Evolutionary conservation across 2,329 filamentous ascomycete genomes (phyloP).

Genomic region (Stachybotrys chartarum): DNA sequence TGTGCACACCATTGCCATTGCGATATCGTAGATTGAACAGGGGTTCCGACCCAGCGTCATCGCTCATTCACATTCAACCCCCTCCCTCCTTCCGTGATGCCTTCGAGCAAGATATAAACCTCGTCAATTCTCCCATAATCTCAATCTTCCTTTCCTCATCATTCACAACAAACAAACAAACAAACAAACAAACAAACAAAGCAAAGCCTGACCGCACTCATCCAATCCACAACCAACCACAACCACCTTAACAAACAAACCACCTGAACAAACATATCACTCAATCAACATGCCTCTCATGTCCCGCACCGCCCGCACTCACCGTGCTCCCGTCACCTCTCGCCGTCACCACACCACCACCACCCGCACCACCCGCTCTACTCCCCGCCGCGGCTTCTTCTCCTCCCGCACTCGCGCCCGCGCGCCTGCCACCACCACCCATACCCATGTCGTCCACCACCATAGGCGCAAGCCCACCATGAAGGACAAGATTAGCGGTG

Average conservation of each 20-base stretch:
- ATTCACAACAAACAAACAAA: background rate
- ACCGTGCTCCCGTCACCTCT: conserved; percentile 14
- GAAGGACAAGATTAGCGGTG: conserved; percentile 72
- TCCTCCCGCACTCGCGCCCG: conserved; percentile 13
- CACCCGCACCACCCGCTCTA: conserved; percentile 8
- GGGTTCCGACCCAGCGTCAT: background rate
- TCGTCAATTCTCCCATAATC: background rate
- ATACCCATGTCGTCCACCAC: conserved; percentile 42
- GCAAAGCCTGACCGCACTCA: background rate
- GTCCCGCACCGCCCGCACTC: conserved; percentile 9
- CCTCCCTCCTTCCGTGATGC: background rate
- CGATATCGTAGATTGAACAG: background rate
- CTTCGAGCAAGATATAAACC: background rate
- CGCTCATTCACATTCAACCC: background rate
- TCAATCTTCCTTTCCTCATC: background rate
- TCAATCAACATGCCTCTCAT: conserved; percentile 24
- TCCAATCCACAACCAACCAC: conserved; percentile 2
- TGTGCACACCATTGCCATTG: background rate
- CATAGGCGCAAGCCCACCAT: conserved; percentile 62
- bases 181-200: conserved; percentile 1
- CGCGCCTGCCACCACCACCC: conserved; percentile 23
- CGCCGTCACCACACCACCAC: conserved; percentile 20
- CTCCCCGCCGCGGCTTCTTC: conserved; percentile 9
- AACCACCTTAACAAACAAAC: conserved; percentile 1
- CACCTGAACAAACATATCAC: background rate